Evolutionary conservation across 805 yeast species (phyloP), one percentile per base, ranked within the genome.

Genomic region (Clavispora vitiphila): DNA sequence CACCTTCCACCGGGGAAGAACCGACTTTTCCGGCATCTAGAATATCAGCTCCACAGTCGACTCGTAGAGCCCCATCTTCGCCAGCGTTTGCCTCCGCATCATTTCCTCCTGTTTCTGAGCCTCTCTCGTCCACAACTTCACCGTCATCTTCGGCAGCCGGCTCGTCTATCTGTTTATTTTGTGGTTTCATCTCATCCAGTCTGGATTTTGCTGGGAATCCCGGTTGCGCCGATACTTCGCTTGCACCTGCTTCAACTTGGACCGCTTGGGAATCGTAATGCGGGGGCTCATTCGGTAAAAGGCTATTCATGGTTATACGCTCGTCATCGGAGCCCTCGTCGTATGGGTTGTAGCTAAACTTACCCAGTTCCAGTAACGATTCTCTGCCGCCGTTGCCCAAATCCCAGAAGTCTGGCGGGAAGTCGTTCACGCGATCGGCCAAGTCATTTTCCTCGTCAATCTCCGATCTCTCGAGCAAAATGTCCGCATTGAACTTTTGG

Each of bases 401-500:
- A 14, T 42, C 44, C 74, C 78, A 74, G 41, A 78, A 78, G 46
- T 74, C 71, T 0, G 83, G 83, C 1, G 81, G 81, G 47, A 77
- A 77, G 42, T 77, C 81, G 40, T 57, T 51, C n/a, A 62, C 72
- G 35, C 74, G 47, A 16, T 66, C 72, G 35, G 61, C 54, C 9
- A 66, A 43, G 41, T 78, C 83, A 41, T 60, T 61, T 31, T 72
- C 77, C 10, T 74, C 77, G 50, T 71, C 81, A 20, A 72, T 59
- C 53, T 76, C 81, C 19, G 78, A 72, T 37, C 82, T 64, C 54
- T 85, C 96, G 22, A 91, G 64, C 40, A 91, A 62, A 4, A 89
- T 79, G 58, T 90, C 96, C 36, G 81, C 81, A 35, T 78, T 80
- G 54, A 81, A 89, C 43, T 81, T 78, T 37, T 86, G 86, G 63